Conservation (phyloP, 73 alveolate species). For the Paramecium tetraurelia region DNA sequence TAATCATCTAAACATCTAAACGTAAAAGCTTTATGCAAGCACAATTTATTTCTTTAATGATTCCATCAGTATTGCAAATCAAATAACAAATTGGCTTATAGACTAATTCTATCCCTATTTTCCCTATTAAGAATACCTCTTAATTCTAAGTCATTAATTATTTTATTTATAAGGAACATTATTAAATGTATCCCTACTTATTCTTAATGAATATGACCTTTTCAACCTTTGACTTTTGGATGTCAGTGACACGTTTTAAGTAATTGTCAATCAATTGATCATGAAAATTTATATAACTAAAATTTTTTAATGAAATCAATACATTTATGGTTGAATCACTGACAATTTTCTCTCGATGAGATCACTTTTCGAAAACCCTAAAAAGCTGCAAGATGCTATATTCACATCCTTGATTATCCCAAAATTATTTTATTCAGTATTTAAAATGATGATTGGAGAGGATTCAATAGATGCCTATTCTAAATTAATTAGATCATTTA, state of each 20-base stretch:
- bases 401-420: conserved; percentile 1
- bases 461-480: background rate
- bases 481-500: background rate
- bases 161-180: background rate
- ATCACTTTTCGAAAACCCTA: conserved; percentile 38
- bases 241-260: background rate
- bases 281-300: background rate
- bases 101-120: background rate
- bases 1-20: background rate
- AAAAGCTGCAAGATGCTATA: conserved; percentile 15
- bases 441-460: background rate
- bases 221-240: background rate
- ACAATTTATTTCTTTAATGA: background rate
- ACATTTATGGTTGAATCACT: conserved; percentile 9
- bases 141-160: background rate
- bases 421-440: background rate
- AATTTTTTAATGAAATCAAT: background rate
- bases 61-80: background rate
- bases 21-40: background rate
- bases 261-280: conserved; percentile 17
- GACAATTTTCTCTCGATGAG: background rate
- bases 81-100: background rate
- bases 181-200: conserved; percentile 12
- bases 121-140: background rate
- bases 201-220: background rate